Evolutionary conservation across 108 stramenopile species (phyloP).

Genomic region (Phaeodactylum tricornutum): DNA sequence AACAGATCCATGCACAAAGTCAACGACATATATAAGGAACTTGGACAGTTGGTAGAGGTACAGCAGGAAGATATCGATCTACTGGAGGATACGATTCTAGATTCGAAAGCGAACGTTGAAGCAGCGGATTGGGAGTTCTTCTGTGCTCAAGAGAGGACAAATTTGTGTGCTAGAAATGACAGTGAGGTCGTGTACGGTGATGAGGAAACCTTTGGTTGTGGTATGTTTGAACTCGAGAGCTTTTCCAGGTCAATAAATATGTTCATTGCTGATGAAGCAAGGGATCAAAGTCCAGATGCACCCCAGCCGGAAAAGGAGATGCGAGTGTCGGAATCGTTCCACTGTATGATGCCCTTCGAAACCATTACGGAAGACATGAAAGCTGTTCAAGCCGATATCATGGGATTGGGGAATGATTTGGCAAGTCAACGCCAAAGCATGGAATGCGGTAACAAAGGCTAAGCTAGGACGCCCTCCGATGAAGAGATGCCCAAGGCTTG

Average conservation of each 20-base stretch:
- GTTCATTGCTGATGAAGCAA: too few relatives aligned
- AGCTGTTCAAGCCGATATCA: conserved; percentile 9
- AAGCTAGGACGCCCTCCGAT: too few relatives aligned
- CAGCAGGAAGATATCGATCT: conserved; percentile 74
- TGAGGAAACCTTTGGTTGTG: too few relatives aligned
- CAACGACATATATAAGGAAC: conserved; percentile 65
- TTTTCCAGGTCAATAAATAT: too few relatives aligned
- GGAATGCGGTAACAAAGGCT: background rate
- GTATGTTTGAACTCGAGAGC: too few relatives aligned
- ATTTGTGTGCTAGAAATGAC: too few relatives aligned
- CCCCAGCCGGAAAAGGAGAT: background rate
- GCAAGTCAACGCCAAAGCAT: background rate
- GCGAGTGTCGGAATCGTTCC: conserved; percentile 2
- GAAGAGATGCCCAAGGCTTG: too few relatives aligned
- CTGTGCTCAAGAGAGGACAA: too few relatives aligned
- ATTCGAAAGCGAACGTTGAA: conserved; percentile 42
- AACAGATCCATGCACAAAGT: conserved; percentile 59
- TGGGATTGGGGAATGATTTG: conserved; percentile 8
- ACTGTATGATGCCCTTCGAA: conserved; percentile 16
- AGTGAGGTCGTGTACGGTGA: too few relatives aligned
- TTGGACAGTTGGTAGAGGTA: conserved; percentile 56
- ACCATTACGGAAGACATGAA: conserved; percentile 16
- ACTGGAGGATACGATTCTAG: conserved; percentile 47
- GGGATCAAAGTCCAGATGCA: too few relatives aligned
- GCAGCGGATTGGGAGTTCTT: too few relatives aligned